Evolutionary conservation across 2,329 filamentous ascomycete species (phyloP), one percentile per base, ranked within the genome.

Genomic region (Huntiella savannae): DNA sequence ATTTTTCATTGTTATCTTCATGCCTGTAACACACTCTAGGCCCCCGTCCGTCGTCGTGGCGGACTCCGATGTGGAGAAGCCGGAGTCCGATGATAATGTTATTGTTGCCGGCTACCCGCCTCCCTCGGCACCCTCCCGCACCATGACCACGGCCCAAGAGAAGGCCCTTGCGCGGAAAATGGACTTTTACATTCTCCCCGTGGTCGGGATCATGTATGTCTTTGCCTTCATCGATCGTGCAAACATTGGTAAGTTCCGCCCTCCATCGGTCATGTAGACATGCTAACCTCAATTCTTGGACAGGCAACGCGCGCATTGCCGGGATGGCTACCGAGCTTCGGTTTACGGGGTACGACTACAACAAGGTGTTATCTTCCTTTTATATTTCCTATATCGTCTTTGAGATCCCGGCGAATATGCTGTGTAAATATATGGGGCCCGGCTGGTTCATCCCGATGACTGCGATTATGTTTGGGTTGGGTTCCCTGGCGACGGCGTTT

Each of bases 151-250:
- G 6, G 22, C 22, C 22, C 22, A 28, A 28, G 22, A 28, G 22
- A 28, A 28, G 22, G 6, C 22, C 22, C 22, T 28, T 28, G 22
- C 22, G 22, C 22, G 62, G 54, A 82, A 82, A 57, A 75, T 82
- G 41, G 79, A 83, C 53, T 53, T 79, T 4, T 70, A 65, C 53
- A 70, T 81, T 39, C 64, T 82, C 0, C 79, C 79, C 0, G 79
- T 74, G 0, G 76, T 82, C 0, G 62, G 77, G 0, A 48, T 82
- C 0, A 61, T 83, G 3, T 83, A 82, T 54, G 66, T 82, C 0
- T 82, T 82, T 54, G 82, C 77, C 60, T 82, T 82, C 59, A 81
- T 82, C 52, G 79, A 82, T 54, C 68, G 79, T n/a, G 75, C 78
- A 17, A 83, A 82, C 51, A 78, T 84, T 34, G 79, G 77, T 77